phyloP scores from a whole-genome alignment of 768 basidiomycete species.

The Boletus rubescentipes region DNA sequence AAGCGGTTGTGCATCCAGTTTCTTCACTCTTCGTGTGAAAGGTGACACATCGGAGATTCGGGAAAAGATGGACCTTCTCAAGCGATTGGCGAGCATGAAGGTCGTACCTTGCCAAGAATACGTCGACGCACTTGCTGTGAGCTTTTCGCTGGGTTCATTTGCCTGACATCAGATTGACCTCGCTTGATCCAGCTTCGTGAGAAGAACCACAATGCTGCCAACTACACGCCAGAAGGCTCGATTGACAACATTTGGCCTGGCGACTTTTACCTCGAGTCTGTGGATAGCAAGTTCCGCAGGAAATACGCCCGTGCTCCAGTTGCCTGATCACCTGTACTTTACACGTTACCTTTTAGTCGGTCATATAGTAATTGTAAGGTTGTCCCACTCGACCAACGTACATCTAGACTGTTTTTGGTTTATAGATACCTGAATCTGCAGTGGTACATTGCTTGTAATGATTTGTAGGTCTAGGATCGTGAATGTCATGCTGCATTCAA shows the following conservation, averaged over 20 bases:
- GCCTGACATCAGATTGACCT: background rate
- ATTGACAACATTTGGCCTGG: conserved; percentile 94
- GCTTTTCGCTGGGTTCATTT: conserved; percentile 19
- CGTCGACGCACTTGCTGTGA: conserved; percentile 74
- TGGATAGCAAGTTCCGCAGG: conserved; percentile 90
- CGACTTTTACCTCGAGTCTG: conserved; percentile 86
- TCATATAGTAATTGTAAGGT: background rate
- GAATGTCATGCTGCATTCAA: conserved; percentile 1
- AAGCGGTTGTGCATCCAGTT: conserved; percentile 90
- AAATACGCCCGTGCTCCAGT: conserved; percentile 64
- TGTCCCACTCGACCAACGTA: background rate
- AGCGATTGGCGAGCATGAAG: conserved; percentile 79
- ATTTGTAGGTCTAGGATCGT: background rate
- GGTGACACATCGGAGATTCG: conserved; percentile 83
- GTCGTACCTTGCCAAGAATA: conserved; percentile 93
- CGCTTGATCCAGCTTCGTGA: conserved; percentile 73
- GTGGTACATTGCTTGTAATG: conserved; percentile 14
- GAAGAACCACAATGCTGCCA: conserved; percentile 89
- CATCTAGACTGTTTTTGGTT: conserved; percentile 14
- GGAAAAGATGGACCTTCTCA: conserved; percentile 76
- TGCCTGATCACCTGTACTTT: conserved; percentile 16
- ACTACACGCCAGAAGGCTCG: conserved; percentile 83
- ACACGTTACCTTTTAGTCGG: background rate
- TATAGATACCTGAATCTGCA: conserved; percentile 7
- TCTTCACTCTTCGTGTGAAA: conserved; percentile 86